Conservation (phyloP, 139 green algal genomes). For the Coccomyxa sp. region DNA sequence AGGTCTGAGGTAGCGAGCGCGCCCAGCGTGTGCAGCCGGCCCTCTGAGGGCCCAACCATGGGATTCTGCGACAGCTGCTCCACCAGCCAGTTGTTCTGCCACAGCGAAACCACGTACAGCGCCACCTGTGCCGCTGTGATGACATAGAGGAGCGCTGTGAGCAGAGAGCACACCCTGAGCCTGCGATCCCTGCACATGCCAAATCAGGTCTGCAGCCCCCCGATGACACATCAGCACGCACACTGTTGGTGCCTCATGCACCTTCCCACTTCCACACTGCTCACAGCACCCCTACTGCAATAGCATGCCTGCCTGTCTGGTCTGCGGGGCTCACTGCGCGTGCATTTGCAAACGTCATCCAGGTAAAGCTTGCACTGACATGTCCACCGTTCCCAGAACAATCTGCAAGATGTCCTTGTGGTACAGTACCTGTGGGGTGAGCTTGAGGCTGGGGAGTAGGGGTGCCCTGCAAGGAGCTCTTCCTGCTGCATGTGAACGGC, state of each 20-base stretch:
- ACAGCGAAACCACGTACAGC: slow-evolving; percentile 33
- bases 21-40: slow-evolving; percentile 25
- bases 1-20: slow-evolving; percentile 23
- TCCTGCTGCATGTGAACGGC: slow-evolving; percentile 35
- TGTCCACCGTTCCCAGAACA: too few species aligned
- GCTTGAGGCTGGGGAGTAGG: too few species aligned
- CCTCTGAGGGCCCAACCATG: slow-evolving; percentile 26
- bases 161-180: slow-evolving; percentile 17
- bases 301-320: too few species aligned
- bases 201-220: slow-evolving; percentile 3
- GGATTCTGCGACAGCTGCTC: slow-evolving; percentile 46
- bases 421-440: too few species aligned
- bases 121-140: slow-evolving; percentile 22
- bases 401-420: too few species aligned
- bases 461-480: slow-evolving; percentile 19
- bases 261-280: slow-evolving; percentile 5
- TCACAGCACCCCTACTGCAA: too few species aligned
- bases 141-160: background rate
- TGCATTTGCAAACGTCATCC: too few species aligned
- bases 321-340: too few species aligned
- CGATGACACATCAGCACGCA: background rate
- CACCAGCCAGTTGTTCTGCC: slow-evolving; percentile 34
- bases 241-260: slow-evolving; percentile 21
- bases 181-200: slow-evolving; percentile 6
- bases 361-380: too few species aligned